Evolutionary conservation across 805 yeast species (phyloP).

Genomic region (Spathaspora passalidarum): DNA sequence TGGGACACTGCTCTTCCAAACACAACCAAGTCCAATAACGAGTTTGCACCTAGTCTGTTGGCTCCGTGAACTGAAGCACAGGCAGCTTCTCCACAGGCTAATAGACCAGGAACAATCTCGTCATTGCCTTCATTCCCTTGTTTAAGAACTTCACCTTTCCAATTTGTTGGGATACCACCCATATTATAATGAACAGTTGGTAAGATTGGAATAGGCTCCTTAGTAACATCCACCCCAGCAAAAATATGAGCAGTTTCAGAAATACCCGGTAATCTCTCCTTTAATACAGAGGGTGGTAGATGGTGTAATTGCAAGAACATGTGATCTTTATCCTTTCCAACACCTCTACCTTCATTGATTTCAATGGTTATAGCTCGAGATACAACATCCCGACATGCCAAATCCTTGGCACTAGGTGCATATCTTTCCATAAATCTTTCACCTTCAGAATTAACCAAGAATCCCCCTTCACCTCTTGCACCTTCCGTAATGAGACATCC

Average conservation of each 20-base stretch:
- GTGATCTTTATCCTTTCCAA: constrained; percentile 94
- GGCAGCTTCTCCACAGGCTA: constrained; percentile 98
- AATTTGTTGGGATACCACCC: constrained; percentile 99
- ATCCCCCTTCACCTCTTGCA: constrained; percentile 99
- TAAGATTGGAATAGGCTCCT: constrained; percentile 96
- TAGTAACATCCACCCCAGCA: constrained; percentile 99
- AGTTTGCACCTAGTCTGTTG: constrained; percentile 98
- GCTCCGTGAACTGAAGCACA: constrained; percentile 99
- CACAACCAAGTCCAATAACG: constrained; percentile 91
- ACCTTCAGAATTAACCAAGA: constrained; percentile 92
- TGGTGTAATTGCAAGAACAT: constrained; percentile 92
- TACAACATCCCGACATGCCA: constrained; percentile 97
- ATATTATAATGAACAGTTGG: constrained; percentile 99
- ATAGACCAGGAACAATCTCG: constrained; percentile 84
- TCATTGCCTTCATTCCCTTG: constrained; percentile 85
- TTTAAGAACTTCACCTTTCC: constrained; percentile 92
- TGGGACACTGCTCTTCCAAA: constrained; percentile 98
- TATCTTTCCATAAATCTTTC: constrained; percentile 99
- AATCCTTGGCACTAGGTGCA: constrained; percentile 97
- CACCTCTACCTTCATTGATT: constrained; percentile 99
- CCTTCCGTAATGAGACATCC: constrained; percentile 99
- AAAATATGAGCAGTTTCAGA: constrained; percentile 97
- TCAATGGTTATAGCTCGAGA: constrained; percentile 98
- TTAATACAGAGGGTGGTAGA: constrained; percentile 84
- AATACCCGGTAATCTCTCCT: constrained; percentile 98